Evolutionary conservation across 2,329 filamentous ascomycete genomes (phyloP).

Genomic region (Hymenoscyphus repandus): DNA sequence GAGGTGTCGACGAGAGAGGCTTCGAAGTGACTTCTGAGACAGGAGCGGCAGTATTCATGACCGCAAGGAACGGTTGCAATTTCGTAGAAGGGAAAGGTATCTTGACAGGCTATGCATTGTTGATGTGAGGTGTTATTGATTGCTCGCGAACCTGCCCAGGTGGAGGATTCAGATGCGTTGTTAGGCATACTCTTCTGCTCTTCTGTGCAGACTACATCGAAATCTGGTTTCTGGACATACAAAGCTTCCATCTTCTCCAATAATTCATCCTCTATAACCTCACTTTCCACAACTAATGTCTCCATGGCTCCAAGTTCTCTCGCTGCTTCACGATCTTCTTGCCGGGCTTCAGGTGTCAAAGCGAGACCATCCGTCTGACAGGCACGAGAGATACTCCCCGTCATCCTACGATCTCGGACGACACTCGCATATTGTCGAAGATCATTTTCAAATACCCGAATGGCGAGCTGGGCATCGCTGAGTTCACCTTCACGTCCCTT

Average conservation of each 20-base stretch:
- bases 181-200: too few species aligned
- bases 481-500: conserved; percentile 7
- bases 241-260: conserved; percentile 17
- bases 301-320: conserved; percentile 11
- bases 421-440: conserved; percentile 8
- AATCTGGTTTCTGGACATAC: conserved; percentile 17
- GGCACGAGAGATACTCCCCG: conserved; percentile 20
- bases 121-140: neutral
- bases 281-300: too few species aligned
- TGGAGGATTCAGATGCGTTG: conserved; percentile 2
- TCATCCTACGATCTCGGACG: conserved; percentile 17
- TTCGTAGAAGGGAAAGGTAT: conserved; percentile 12
- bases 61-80: conserved; percentile 32
- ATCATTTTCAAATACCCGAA: conserved; percentile 14
- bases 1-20: conserved; percentile 42
- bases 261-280: too few species aligned
- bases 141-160: too few species aligned
- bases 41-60: conserved; percentile 48
- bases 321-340: conserved; percentile 18
- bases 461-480: conserved; percentile 15
- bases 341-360: too few species aligned
- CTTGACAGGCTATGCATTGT: conserved; percentile 15
- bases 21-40: conserved; percentile 42
- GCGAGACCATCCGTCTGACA: conserved; percentile 19
- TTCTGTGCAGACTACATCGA: too few species aligned